Conservation (phyloP, 805 yeast genomes). For the Candida nemodendra region DNA sequence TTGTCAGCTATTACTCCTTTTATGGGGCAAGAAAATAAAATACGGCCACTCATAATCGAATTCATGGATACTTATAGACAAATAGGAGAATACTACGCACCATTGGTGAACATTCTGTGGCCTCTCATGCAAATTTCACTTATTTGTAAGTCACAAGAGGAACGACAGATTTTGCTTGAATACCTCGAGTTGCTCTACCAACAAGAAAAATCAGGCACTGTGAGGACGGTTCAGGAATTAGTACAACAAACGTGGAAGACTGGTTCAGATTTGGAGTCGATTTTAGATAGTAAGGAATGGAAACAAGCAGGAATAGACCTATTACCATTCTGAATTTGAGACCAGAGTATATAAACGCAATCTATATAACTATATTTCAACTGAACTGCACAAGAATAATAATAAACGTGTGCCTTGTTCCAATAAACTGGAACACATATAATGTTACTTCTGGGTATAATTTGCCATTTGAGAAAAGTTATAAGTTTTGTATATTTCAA, state of each 20-base stretch:
- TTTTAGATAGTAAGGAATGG: constrained; percentile 38
- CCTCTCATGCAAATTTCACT: constrained; percentile 48
- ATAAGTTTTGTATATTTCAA: no score
- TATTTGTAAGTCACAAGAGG: constrained; percentile 32
- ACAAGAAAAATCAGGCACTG: constrained; percentile 43
- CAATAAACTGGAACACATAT: no score
- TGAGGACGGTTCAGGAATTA: constrained; percentile 34
- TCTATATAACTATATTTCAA: no score
- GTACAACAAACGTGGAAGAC: constrained; percentile 41
- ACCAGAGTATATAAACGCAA: background rate
- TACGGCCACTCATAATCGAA: constrained; percentile 34
- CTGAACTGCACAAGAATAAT: no score
- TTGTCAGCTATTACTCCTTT: constrained; percentile 32
- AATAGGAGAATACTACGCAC: constrained; percentile 38
- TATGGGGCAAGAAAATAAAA: constrained; percentile 20
- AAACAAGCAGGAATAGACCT: constrained; percentile 44
- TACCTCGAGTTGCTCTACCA: constrained; percentile 36
- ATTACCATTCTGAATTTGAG: constrained; percentile 31
- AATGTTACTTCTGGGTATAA: no score
- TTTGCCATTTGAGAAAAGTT: no score
- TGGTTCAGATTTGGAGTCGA: constrained; percentile 36
- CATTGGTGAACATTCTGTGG: constrained; percentile 52
- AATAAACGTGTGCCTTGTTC: no score
- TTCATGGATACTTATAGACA: constrained; percentile 41
- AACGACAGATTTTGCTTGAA: constrained; percentile 25